These are phyloP conservation scores for Exophiala mesophila DNA, from an alignment of 2,329 filamentous ascomycete species.

Conservation along the genomic window DNA sequence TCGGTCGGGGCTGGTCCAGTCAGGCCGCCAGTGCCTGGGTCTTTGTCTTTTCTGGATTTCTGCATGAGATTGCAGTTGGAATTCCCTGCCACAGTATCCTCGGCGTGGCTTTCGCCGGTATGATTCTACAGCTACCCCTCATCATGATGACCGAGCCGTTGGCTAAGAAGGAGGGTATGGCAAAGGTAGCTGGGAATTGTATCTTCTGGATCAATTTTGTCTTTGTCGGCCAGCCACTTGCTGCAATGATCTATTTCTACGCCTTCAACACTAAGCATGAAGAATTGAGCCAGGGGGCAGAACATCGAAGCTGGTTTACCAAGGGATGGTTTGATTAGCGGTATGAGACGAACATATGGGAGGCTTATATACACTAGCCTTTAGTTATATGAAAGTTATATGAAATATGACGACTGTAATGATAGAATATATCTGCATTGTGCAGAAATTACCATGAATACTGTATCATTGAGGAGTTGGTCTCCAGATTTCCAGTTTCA, in stretches of 20 bases:
- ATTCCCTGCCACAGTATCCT: slow-evolving; percentile 80
- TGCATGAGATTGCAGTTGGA: slow-evolving; percentile 90
- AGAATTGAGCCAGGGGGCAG: slow-evolving; percentile 55
- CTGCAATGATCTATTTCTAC: slow-evolving; percentile 91
- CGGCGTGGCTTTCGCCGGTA: slow-evolving; percentile 89
- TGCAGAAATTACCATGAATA: too few relatives aligned
- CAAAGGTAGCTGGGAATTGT: slow-evolving; percentile 79
- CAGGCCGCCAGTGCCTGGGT: slow-evolving; percentile 69
- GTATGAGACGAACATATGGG: too few relatives aligned
- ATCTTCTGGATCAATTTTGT: slow-evolving; percentile 98
- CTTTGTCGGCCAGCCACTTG: slow-evolving; percentile 88
- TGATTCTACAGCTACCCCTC: slow-evolving; percentile 87
- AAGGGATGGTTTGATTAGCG: neutral
- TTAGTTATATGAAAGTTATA: too few relatives aligned
- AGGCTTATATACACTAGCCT: too few relatives aligned
- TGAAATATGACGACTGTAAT: too few relatives aligned
- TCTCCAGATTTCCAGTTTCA: too few relatives aligned
- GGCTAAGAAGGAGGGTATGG: slow-evolving; percentile 70
- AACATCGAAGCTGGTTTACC: neutral
- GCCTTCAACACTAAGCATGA: slow-evolving; percentile 98
- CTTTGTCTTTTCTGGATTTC: slow-evolving; percentile 78
- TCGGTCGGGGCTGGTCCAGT: slow-evolving; percentile 75
- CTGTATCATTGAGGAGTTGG: too few relatives aligned
- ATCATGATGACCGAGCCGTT: slow-evolving; percentile 75
- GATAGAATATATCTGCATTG: too few relatives aligned